Evolutionary conservation across 352 stramenopile genomes (phyloP), one percentile per base, ranked within the genome.

Genomic region (Globisporangium cederbergense): DNA sequence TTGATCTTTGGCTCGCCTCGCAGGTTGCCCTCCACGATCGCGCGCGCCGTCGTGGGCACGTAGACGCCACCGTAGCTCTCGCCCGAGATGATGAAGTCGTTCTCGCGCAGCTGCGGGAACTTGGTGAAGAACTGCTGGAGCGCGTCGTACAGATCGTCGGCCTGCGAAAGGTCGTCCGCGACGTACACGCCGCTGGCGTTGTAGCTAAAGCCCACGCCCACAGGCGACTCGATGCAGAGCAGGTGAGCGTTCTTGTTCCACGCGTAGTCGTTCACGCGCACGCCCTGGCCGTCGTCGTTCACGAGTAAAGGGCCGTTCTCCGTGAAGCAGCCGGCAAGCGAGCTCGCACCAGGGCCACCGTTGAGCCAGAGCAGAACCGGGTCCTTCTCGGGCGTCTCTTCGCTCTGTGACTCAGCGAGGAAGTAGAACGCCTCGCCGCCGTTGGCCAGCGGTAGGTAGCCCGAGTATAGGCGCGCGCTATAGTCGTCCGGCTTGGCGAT

Each of bases 301-400:
- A 99, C 87, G 65, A 84, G 72, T 96, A 99, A n/a, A 5, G 97
- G 97, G 2, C 97, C 97, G 73, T 99, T 99, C 75, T 99, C 96
- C 7, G 82, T 81, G 22, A 99, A 58, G 80, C 28, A 99, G 73
- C 51, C 96, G 46, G 99, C 70, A 46, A 94, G 94, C 28, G 84
- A 98, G 55, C 85, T 98, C 76, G 96, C 99, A 6, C 96, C 97
- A 0, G 97, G 96, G 0, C 97, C 97, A 20, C 97, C 97, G n/a
- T 91, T 99, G 60, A 99, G 85, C 97, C 97, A 99, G 18, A 99
- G 86, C 50, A 99, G 80, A 40, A 99, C 71, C 0, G 97, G 97
- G 68, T 97, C 96, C 11, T 64, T 95, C n/a, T 72, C 66, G 0
- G 93, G 90, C 52, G 77, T 65, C 7, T 81, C 77, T 45, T 89